Conservation (phyloP, 2,329 filamentous ascomycete species). For the Corniculantispora saksenae region DNA sequence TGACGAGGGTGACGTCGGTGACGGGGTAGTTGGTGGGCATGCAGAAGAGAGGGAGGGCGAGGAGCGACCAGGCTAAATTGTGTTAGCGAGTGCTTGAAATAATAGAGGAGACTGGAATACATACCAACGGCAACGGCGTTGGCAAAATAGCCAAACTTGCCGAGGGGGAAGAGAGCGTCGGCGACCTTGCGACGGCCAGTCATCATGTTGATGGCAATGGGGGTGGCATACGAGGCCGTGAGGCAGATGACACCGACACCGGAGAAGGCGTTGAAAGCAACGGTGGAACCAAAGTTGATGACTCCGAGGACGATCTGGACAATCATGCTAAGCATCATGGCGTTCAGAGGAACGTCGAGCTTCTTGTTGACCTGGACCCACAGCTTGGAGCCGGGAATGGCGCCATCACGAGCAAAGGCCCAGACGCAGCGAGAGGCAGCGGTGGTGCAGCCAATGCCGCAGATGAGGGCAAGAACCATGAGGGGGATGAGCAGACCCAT, state of each 20-base stretch:
- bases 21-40: conserved; percentile 68
- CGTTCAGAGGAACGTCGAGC: conserved; percentile 67
- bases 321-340: conserved; percentile 70
- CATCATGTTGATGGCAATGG: conserved; percentile 64
- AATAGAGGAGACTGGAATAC: conserved; percentile 28
- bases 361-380: conserved; percentile 64
- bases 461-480: conserved; percentile 66
- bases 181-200: conserved; percentile 61
- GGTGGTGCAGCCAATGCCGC: conserved; percentile 69
- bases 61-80: conserved; percentile 59
- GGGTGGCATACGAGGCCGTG: conserved; percentile 67
- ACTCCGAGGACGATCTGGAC: conserved; percentile 64
- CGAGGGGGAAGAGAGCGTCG: conserved; percentile 61
- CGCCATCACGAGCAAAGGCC: conserved; percentile 71
- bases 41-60: conserved; percentile 73
- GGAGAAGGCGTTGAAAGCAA: conserved; percentile 73
- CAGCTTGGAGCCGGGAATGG: conserved; percentile 61
- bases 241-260: conserved; percentile 70
- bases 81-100: conserved; percentile 18
- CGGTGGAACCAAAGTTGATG: conserved; percentile 68
- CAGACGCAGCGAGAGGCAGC: conserved; percentile 67
- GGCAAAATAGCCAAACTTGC: conserved; percentile 58
- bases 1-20: conserved; percentile 56
- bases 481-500: conserved; percentile 65
- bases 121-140: conserved; percentile 67